Evolutionary conservation across 2,329 filamentous ascomycete species (phyloP).

Genomic region (Dryadomyces sulphureus): DNA sequence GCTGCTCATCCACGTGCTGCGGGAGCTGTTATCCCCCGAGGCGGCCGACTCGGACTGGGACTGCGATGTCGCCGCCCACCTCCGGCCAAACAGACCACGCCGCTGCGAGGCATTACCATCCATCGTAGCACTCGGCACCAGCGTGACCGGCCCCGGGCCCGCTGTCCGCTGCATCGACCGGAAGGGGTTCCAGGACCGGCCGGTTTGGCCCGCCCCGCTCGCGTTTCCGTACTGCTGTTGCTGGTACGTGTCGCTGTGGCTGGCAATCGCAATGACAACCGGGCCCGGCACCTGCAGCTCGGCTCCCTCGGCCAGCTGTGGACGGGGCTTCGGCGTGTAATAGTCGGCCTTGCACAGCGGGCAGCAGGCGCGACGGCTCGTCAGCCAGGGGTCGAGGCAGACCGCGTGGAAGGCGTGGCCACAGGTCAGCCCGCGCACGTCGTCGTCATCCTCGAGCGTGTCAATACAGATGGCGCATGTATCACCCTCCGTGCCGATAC

Average conservation of each 20-base stretch:
- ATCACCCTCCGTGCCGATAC: conserved; percentile 71
- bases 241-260: conserved; percentile 15
- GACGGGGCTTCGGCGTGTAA: conserved; percentile 80
- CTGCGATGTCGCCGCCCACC: conserved; percentile 2
- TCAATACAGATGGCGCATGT: conserved; percentile 96
- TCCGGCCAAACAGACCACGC: conserved; percentile 13
- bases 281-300: conserved; percentile 14
- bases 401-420: conserved; percentile 97
- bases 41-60: neutral
- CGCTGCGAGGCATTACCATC: neutral
- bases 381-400: conserved; percentile 94
- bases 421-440: conserved; percentile 84
- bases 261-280: conserved; percentile 15
- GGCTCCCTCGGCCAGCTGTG: conserved; percentile 28
- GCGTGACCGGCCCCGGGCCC: neutral
- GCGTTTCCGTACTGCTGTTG: conserved; percentile 30
- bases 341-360: conserved; percentile 97
- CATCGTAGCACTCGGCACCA: neutral
- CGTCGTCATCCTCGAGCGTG: conserved; percentile 83
- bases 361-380: conserved; percentile 84
- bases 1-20: neutral
- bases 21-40: neutral
- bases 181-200: no score
- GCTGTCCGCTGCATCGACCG: no score
- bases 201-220: neutral